Evolutionary conservation across 805 yeast species (phyloP).

Genomic region (Metschnikowia dekortorum): DNA sequence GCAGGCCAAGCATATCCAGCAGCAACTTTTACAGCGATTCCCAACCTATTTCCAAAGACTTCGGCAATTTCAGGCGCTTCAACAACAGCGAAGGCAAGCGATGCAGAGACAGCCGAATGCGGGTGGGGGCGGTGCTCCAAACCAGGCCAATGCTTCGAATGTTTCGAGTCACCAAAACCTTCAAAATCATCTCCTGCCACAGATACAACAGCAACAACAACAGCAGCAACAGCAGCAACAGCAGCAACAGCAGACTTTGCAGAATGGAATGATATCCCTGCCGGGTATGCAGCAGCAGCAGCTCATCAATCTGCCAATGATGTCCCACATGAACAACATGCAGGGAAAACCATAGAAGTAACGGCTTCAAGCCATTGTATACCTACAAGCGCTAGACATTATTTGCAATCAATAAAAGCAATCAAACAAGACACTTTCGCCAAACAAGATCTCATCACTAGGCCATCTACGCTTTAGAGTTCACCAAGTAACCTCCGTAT

Average conservation of each 20-base stretch:
- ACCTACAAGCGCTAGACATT: neutral
- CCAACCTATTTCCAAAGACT: slow-evolving; percentile 36
- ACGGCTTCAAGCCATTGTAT: neutral
- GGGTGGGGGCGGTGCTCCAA: neutral
- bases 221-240: slow-evolving; percentile 2
- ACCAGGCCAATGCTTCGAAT: neutral
- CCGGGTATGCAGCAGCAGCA: slow-evolving; percentile 17
- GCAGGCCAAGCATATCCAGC: slow-evolving; percentile 37
- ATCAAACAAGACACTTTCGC: neutral
- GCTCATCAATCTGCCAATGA: slow-evolving; percentile 20
- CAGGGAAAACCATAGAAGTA: slow-evolving; percentile 10
- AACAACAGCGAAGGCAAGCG: slow-evolving; percentile 20
- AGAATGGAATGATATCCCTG: slow-evolving; percentile 15
- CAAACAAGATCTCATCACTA: neutral
- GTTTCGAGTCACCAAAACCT: neutral
- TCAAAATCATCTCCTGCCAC: slow-evolving; percentile 4
- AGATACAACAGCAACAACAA: slow-evolving; percentile 5
- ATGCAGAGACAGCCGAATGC: slow-evolving; percentile 17
- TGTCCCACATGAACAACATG: slow-evolving; percentile 15
- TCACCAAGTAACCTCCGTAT: slow-evolving; percentile 26
- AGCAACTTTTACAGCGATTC: slow-evolving; percentile 33
- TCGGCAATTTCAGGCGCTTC: slow-evolving; percentile 33
- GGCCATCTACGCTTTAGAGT: neutral
- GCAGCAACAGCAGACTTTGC: slow-evolving; percentile 4
- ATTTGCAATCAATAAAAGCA: neutral